phyloP scores from a whole-genome alignment of 176 grass and related monocot genomes.

The Dactylis glomerata region DNA sequence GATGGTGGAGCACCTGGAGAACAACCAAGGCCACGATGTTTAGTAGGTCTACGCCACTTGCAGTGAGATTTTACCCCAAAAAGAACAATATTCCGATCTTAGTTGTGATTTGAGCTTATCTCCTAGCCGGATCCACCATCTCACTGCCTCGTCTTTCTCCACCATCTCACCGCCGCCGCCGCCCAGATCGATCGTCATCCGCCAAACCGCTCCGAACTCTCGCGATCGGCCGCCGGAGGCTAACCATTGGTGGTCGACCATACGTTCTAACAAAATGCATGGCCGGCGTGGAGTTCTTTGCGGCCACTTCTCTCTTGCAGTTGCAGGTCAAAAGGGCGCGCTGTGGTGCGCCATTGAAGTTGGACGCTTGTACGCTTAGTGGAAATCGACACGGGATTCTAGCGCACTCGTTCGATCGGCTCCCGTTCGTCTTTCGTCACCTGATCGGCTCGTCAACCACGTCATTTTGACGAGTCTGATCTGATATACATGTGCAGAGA shows the following conservation, averaged over 20 bases:
- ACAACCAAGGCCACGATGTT: background rate
- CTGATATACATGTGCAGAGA: background rate
- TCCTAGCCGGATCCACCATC: background rate
- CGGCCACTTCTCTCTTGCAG: background rate
- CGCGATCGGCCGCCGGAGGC: background rate
- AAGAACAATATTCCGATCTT: background rate
- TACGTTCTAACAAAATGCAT: background rate
- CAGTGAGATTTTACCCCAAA: background rate
- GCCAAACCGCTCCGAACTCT: slow-evolving; percentile 1
- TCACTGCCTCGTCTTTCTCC: background rate
- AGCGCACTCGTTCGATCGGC: background rate
- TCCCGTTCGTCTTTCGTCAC: background rate
- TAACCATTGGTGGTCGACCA: background rate
- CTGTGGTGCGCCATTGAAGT: background rate
- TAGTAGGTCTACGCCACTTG: background rate
- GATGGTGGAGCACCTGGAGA: background rate
- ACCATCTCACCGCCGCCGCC: background rate
- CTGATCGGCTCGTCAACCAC: background rate
- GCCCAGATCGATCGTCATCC: background rate
- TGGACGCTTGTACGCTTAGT: background rate
- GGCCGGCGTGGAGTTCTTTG: background rate
- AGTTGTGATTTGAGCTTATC: slow-evolving; percentile 15
- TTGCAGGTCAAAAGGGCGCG: slow-evolving; percentile 12
- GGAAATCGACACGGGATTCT: background rate
- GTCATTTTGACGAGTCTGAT: background rate